Percentiles rank a stretch among this genome's conserved stretches.
Evolutionary conservation across 352 stramenopile genomes (phyloP).

Genomic region (Phytopythium cucurbitacearum): DNA sequence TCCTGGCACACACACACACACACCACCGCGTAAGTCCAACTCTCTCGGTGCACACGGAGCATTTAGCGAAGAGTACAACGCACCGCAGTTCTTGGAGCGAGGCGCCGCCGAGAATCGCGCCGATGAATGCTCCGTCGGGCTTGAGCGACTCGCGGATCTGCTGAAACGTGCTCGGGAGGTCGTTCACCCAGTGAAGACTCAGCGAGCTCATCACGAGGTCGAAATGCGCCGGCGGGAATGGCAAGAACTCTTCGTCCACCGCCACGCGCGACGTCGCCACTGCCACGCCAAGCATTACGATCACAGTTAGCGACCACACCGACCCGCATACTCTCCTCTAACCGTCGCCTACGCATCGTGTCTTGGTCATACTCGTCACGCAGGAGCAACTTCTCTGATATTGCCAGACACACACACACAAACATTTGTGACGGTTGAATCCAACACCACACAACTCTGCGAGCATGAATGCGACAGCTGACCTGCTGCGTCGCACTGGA

Average conservation of each 20-base stretch:
- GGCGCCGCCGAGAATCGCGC: conserved; percentile 93
- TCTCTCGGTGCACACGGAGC: not conserved
- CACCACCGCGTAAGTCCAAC: conserved; percentile 3
- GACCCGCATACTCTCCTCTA: conserved; percentile 72
- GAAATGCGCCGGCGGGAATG: conserved; percentile 94
- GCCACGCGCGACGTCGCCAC: conserved; percentile 71
- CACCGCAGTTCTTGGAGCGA: conserved; percentile 94
- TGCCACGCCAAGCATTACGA: conserved; percentile 8
- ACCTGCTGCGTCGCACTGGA: conserved; percentile 78
- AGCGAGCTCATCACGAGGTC: conserved; percentile 95
- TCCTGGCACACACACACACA: conserved; percentile 33
- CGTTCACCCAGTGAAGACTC: conserved; percentile 97
- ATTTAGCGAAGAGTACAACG: conserved; percentile 8
- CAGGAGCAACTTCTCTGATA: conserved; percentile 64
- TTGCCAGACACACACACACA: conserved; percentile 3
- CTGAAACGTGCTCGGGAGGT: conserved; percentile 86
- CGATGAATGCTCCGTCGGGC: conserved; percentile 96
- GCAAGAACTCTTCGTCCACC: conserved; percentile 92
- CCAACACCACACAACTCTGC: not conserved
- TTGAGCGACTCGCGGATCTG: conserved; percentile 89
- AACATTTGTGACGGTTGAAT: not conserved
- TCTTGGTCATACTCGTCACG: conserved; percentile 39
- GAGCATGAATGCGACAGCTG: not conserved
- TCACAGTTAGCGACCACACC: conserved; percentile 56
- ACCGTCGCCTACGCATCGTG: conserved; percentile 13